These are phyloP conservation scores for Polygonum aviculare DNA, from an alignment of 148 eudicot species.

Conservation along the genomic window DNA sequence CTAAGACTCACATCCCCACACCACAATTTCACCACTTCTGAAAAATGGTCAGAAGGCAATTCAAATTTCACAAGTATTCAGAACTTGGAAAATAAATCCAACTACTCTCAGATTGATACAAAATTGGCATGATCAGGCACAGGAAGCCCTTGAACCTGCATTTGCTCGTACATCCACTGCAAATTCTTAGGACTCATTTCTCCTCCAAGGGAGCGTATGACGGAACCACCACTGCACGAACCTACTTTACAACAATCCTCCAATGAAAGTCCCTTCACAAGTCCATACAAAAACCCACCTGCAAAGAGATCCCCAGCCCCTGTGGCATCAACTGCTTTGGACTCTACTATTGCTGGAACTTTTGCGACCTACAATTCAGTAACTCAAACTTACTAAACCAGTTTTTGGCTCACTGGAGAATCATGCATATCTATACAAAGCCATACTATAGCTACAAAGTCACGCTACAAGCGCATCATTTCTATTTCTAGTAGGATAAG, in stretches of 20 bases:
- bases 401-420: not conserved
- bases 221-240: constrained; percentile 92
- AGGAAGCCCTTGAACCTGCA: constrained; percentile 68
- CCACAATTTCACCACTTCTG: not conserved
- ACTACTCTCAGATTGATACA: not conserved
- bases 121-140: constrained; percentile 15
- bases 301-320: constrained; percentile 99
- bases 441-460: no score
- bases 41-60: constrained; percentile 1
- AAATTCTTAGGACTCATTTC: constrained; percentile 78
- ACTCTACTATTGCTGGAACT: constrained; percentile 71
- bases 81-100: not conserved
- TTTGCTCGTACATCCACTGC: constrained; percentile 94
- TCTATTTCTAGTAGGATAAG: not conserved
- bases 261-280: constrained; percentile 67
- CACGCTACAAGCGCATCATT: not conserved
- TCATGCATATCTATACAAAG: not conserved
- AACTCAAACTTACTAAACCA: not conserved
- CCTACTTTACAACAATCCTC: constrained; percentile 89
- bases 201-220: constrained; percentile 84
- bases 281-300: constrained; percentile 83
- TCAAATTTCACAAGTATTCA: not conserved
- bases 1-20: not conserved
- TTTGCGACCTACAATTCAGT: constrained; percentile 42
- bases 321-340: constrained; percentile 72